Evolutionary conservation across 306 rosid genomes (phyloP).

Genomic region (Medicago lupulina): DNA sequence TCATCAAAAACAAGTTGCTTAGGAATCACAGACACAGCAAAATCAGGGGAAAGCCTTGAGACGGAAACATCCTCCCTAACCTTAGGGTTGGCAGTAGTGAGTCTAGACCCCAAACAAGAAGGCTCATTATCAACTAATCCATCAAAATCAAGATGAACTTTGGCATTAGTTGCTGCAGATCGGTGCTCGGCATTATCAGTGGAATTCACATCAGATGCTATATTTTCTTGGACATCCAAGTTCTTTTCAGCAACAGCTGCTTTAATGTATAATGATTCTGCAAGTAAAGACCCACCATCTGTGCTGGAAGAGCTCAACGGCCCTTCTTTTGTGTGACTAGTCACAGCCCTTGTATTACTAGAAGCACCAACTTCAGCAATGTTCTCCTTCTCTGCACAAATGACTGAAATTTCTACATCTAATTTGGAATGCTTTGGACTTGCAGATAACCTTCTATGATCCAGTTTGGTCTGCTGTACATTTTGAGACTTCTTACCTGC

Average conservation of each 20-base stretch:
- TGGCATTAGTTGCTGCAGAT: slow-evolving; percentile 39
- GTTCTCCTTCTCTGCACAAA: slow-evolving; percentile 47
- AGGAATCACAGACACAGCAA: slow-evolving; percentile 52
- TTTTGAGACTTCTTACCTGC: slow-evolving; percentile 41
- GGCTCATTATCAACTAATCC: slow-evolving; percentile 41
- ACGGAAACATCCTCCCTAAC: slow-evolving; percentile 49
- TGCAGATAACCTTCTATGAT: slow-evolving; percentile 44
- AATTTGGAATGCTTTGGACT: slow-evolving; percentile 42
- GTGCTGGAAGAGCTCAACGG: slow-evolving; percentile 43
- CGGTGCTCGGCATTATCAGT: slow-evolving; percentile 37
- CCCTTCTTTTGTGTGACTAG: slow-evolving; percentile 41
- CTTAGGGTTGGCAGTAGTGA: slow-evolving; percentile 39
- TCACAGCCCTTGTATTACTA: slow-evolving; percentile 42
- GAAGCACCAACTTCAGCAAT: slow-evolving; percentile 44
- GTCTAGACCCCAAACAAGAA: slow-evolving; percentile 39
- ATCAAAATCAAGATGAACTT: slow-evolving; percentile 42
- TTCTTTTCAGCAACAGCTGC: slow-evolving; percentile 34
- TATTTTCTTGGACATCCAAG: slow-evolving; percentile 45
- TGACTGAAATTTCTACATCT: slow-evolving; percentile 36
- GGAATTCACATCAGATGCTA: slow-evolving; percentile 37
- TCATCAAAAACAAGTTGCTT: slow-evolving; percentile 65
- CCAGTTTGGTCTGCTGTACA: slow-evolving; percentile 30
- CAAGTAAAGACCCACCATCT: slow-evolving; percentile 40
- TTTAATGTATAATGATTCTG: slow-evolving; percentile 37
- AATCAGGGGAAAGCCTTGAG: slow-evolving; percentile 50